Evolutionary conservation across 1,139 yeast genomes (phyloP).

Genomic region (Lipomyces yarrowii): DNA sequence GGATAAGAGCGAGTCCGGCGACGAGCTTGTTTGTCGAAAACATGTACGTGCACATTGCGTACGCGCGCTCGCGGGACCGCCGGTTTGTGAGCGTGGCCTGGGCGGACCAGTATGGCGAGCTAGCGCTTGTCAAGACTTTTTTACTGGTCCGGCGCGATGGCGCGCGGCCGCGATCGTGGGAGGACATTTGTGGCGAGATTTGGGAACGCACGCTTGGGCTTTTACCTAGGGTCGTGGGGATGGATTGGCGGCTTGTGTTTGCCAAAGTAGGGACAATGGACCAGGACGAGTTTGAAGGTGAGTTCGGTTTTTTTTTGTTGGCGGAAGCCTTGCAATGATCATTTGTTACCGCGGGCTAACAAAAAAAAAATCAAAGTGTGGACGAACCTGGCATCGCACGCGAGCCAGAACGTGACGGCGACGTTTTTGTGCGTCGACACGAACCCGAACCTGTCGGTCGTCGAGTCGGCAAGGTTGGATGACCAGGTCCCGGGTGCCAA

Average conservation of each 20-base stretch:
- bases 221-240: constrained; percentile 34
- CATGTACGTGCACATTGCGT: constrained; percentile 79
- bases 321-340: no score
- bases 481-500: constrained; percentile 16
- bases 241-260: constrained; percentile 44
- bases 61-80: constrained; percentile 77
- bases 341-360: no score
- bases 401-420: constrained; percentile 12
- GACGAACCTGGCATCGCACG: constrained; percentile 15
- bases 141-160: constrained; percentile 40
- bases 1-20: constrained; percentile 48
- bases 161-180: constrained; percentile 44
- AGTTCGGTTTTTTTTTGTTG: constrained; percentile 3
- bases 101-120: constrained; percentile 80
- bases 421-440: constrained; percentile 22
- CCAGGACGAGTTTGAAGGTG: constrained; percentile 39
- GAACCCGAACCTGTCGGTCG: constrained; percentile 24
- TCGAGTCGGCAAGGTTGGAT: constrained; percentile 15
- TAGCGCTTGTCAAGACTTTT: constrained; percentile 61
- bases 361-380: constrained; percentile 9
- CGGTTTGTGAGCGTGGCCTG: constrained; percentile 88
- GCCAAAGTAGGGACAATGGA: constrained; percentile 44
- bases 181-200: constrained; percentile 59
- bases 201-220: constrained; percentile 56
- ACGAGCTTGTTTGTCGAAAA: constrained; percentile 59